phyloP scores from a whole-genome alignment of 371 early-diverging fungal species.

The Mucor lusitanicus region DNA sequence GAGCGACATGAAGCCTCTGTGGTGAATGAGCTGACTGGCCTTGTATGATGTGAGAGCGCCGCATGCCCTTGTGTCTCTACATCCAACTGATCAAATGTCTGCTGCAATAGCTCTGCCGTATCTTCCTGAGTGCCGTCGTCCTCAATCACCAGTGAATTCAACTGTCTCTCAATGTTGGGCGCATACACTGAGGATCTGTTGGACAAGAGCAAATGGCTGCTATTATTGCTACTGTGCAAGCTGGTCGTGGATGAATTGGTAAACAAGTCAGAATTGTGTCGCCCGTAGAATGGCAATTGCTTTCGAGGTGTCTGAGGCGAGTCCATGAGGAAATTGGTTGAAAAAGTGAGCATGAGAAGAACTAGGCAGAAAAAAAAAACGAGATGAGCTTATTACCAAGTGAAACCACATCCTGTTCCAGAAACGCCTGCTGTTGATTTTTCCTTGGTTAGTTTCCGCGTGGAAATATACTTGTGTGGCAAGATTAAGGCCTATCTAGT shows the following conservation, averaged over 20 bases:
- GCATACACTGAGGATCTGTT: not conserved
- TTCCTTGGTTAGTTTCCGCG: no score
- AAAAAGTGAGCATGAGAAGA: no score
- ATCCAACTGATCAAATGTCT: constrained; percentile 5
- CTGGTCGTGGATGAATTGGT: not conserved
- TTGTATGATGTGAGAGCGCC: not conserved
- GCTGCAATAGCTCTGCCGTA: constrained; percentile 7
- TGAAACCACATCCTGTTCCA: no score
- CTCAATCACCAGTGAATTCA: constrained; percentile 12
- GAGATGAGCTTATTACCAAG: no score
- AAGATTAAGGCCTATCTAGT: no score
- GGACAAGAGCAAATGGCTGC: not conserved
- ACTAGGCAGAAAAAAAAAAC: no score
- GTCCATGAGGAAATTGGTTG: not conserved
- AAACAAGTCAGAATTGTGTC: not conserved
- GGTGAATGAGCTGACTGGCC: not conserved
- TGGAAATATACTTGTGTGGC: no score
- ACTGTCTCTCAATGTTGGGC: constrained; percentile 12
- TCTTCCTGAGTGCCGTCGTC: constrained; percentile 5
- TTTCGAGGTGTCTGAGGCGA: not conserved
- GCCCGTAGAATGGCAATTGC: not conserved
- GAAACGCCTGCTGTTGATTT: no score
- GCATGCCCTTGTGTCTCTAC: not conserved
- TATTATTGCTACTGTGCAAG: not conserved
- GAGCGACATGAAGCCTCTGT: not conserved